phyloP scores from a whole-genome alignment of 805 yeast genomes.

The Candida stauntonica region DNA sequence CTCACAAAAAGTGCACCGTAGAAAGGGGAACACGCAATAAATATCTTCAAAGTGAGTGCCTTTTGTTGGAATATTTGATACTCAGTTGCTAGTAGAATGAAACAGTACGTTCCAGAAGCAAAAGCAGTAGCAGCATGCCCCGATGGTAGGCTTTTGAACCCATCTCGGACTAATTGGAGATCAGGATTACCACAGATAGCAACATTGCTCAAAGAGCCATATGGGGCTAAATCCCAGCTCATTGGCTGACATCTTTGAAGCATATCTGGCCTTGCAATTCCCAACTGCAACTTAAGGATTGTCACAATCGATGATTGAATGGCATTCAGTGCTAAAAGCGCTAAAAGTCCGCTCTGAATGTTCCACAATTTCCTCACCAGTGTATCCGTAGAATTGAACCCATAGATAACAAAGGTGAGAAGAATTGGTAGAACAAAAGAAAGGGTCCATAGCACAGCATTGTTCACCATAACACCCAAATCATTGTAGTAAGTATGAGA shows the following conservation, averaged over 20 bases:
- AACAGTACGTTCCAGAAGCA: slow-evolving; percentile 38
- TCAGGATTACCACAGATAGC: slow-evolving; percentile 42
- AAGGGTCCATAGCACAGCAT: slow-evolving; percentile 29
- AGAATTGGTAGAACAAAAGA: slow-evolving; percentile 32
- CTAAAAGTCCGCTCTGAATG: slow-evolving; percentile 33
- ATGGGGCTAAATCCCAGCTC: slow-evolving; percentile 29
- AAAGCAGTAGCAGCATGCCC: slow-evolving; percentile 53
- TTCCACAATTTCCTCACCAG: slow-evolving; percentile 36
- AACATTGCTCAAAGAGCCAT: slow-evolving; percentile 38
- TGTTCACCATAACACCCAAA: slow-evolving; percentile 28
- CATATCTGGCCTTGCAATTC: slow-evolving; percentile 51
- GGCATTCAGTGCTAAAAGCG: slow-evolving; percentile 35
- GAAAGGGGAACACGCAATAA: slow-evolving; percentile 34
- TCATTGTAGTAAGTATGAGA: slow-evolving; percentile 36
- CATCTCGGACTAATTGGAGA: slow-evolving; percentile 37
- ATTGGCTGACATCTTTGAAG: slow-evolving; percentile 45
- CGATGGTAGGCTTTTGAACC: slow-evolving; percentile 54
- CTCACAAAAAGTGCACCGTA: slow-evolving; percentile 33
- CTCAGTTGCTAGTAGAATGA: slow-evolving; percentile 33
- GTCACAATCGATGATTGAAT: slow-evolving; percentile 37
- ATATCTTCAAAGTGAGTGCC: slow-evolving; percentile 31
- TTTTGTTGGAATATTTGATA: slow-evolving; percentile 34
- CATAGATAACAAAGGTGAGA: slow-evolving; percentile 22
- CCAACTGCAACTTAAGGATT: slow-evolving; percentile 44
- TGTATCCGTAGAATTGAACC: slow-evolving; percentile 19